A percentile compares a stretch with the other conserved stretches of the same genome.
phyloP scores from a whole-genome alignment of 2,329 filamentous ascomycete genomes.

The Pezicula rhizophila region DNA sequence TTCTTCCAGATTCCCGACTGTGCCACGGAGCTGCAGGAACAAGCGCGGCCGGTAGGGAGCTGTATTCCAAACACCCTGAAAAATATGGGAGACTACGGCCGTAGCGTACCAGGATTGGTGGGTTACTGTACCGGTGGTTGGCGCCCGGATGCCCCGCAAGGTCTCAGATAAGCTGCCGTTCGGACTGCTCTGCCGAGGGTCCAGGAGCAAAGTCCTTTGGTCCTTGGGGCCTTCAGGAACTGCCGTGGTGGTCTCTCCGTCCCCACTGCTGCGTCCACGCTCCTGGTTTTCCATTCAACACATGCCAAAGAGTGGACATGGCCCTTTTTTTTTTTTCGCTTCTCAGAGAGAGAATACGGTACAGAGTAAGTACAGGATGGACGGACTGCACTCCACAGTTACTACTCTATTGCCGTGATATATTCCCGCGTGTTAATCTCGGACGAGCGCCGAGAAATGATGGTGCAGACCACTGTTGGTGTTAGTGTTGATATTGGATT shows the following conservation, averaged over 20 bases:
- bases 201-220: not conserved
- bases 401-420: no score
- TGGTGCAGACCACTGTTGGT: no score
- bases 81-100: not conserved
- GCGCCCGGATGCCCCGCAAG: not conserved
- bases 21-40: constrained; percentile 25
- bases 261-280: not conserved
- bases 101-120: not conserved
- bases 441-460: no score
- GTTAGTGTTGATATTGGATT: no score
- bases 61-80: not conserved
- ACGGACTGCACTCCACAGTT: no score
- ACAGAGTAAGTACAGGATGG: no score
- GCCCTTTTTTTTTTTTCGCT: no score
- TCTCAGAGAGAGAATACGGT: not conserved
- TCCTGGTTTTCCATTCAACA: not conserved
- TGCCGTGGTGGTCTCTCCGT: not conserved
- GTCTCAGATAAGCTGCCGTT: not conserved
- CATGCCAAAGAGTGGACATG: no score
- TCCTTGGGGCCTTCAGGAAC: not conserved
- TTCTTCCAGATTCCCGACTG: constrained; percentile 16
- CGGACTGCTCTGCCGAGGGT: not conserved
- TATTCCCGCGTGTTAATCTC: no score
- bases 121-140: not conserved
- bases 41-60: constrained; percentile 16